A percentile compares a stretch with the other conserved stretches of the same genome.
These are phyloP conservation scores for Kazachstania viticola DNA, from an alignment of 805 yeast species.

Conservation along the genomic window DNA sequence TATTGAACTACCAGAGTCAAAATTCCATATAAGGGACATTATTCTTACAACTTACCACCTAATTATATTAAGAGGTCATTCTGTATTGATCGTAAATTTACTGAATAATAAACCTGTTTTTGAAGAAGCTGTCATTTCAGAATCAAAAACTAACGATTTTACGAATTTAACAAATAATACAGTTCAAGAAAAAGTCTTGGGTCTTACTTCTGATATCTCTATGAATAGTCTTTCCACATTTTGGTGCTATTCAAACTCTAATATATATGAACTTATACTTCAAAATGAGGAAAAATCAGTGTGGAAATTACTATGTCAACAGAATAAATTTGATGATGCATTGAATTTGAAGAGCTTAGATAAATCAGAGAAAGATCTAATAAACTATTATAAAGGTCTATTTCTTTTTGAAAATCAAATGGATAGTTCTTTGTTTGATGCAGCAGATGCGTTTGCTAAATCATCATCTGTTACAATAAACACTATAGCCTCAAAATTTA, in stretches of 20 bases:
- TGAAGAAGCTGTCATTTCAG: conserved; percentile 27
- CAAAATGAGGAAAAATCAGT: conserved; percentile 60
- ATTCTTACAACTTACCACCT: conserved; percentile 45
- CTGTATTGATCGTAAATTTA: conserved; percentile 37
- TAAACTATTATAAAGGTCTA: conserved; percentile 46
- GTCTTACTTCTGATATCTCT: conserved; percentile 38
- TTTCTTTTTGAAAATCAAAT: conserved; percentile 28
- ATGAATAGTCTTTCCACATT: conserved; percentile 37
- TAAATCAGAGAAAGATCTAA: conserved; percentile 34
- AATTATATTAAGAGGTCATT: conserved; percentile 33
- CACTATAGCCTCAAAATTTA: conserved; percentile 45
- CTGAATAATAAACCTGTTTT: conserved; percentile 38
- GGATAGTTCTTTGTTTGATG: conserved; percentile 19
- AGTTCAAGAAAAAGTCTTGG: conserved; percentile 30
- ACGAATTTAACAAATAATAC: conserved; percentile 1
- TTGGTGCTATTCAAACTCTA: conserved; percentile 59
- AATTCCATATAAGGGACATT: conserved; percentile 29
- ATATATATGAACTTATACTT: conserved; percentile 61
- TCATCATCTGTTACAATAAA: conserved; percentile 57
- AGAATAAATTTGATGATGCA: conserved; percentile 54
- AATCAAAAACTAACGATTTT: conserved; percentile 9
- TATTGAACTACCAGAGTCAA: conserved; percentile 26
- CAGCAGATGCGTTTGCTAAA: conserved; percentile 49
- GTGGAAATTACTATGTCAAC: conserved; percentile 54
- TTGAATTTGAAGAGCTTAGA: conserved; percentile 29